Conservation (phyloP, 2,329 filamentous ascomycete species). For the Sporothrix schenckii region DNA sequence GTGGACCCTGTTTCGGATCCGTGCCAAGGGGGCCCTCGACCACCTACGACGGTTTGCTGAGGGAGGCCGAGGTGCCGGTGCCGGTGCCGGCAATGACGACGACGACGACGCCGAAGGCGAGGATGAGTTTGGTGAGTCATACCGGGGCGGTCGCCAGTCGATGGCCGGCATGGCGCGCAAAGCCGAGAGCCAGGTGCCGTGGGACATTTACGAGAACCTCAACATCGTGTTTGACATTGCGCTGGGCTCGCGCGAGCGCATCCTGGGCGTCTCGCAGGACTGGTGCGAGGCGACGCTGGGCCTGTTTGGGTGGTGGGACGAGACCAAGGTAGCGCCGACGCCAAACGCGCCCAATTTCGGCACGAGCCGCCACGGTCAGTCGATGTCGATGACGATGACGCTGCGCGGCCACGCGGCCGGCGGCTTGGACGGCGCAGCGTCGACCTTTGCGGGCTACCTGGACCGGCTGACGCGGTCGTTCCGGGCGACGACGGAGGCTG, state of each 20-base stretch:
- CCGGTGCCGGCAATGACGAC: constrained; percentile 66
- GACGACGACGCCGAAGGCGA: constrained; percentile 40
- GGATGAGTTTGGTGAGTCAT: constrained; percentile 42
- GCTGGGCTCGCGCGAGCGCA: constrained; percentile 73
- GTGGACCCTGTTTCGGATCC: constrained; percentile 82
- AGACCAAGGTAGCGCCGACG: constrained; percentile 51
- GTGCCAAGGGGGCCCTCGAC: constrained; percentile 68
- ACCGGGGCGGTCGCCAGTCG: constrained; percentile 47
- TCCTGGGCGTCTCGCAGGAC: constrained; percentile 77
- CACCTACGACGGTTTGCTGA: constrained; percentile 79
- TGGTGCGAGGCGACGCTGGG: constrained; percentile 90
- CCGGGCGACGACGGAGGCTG: constrained; percentile 66
- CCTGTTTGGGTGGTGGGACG: constrained; percentile 90
- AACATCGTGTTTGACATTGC: constrained; percentile 79
- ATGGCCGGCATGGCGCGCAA: constrained; percentile 70
- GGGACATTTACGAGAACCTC: constrained; percentile 85
- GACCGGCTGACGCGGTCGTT: constrained; percentile 73
- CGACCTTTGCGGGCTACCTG: constrained; percentile 68
- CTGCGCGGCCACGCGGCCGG: not conserved
- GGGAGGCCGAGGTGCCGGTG: constrained; percentile 51
- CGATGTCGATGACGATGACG: constrained; percentile 29
- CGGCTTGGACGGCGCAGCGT: constrained; percentile 50
- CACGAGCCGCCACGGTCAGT: constrained; percentile 27
- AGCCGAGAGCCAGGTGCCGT: constrained; percentile 84
- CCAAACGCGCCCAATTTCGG: constrained; percentile 48